Conservation (phyloP, 306 rosid species). For the Gleditsia sinensis region DNA sequence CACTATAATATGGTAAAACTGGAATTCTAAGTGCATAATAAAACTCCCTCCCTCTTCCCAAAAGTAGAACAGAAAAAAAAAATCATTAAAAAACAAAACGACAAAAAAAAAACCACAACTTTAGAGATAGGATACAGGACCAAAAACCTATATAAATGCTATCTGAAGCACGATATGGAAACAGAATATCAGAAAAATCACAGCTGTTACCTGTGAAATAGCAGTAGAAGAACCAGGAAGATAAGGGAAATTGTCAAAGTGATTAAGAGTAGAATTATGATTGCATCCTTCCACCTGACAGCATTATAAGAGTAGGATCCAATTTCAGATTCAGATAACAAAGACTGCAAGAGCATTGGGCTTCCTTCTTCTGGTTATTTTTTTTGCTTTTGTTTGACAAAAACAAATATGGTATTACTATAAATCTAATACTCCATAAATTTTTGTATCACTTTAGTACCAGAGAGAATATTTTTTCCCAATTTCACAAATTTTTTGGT, state of each 20-base stretch:
- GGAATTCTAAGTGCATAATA: neutral
- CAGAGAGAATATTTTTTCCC: too few relatives aligned
- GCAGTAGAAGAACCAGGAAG: slow-evolving; percentile 77
- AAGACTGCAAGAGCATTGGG: slow-evolving; percentile 13
- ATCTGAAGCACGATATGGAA: slow-evolving; percentile 24
- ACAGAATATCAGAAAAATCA: neutral
- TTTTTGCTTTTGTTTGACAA: neutral
- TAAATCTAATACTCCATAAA: too few relatives aligned
- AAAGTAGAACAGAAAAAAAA: neutral
- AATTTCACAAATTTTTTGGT: too few relatives aligned
- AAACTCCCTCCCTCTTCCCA: neutral
- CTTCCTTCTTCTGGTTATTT: neutral
- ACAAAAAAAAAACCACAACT: slow-evolving; percentile 1
- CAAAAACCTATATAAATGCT: slow-evolving; percentile 31
- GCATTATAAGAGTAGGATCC: slow-evolving; percentile 30
- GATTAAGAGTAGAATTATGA: slow-evolving; percentile 70
- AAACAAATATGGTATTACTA: too few relatives aligned
- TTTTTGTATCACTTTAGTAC: too few relatives aligned
- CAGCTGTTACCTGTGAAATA: slow-evolving; percentile 78
- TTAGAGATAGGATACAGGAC: slow-evolving; percentile 3
- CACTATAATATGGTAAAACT: neutral
- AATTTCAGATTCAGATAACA: slow-evolving; percentile 31
- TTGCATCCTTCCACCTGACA: slow-evolving; percentile 96
- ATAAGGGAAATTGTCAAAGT: slow-evolving; percentile 57
- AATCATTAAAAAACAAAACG: neutral